Base-by-base conservation (phyloP, 768 basidiomycete genomes). In the Lepiota subincarnata region DNA sequence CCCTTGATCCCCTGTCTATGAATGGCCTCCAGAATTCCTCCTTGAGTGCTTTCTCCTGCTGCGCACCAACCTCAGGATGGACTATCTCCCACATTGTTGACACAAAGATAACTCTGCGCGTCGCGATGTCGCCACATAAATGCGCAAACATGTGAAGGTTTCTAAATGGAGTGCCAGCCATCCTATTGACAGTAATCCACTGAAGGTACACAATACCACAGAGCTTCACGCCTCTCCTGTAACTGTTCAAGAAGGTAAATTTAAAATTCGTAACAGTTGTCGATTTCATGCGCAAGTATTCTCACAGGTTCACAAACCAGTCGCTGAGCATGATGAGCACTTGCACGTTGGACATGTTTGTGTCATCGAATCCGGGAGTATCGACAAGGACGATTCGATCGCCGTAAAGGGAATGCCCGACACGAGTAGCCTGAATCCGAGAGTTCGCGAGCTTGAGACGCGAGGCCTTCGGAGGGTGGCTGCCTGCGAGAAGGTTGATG, bases 21-120 rank as follows among this genome's bases (percentile, higher is more conserved):
- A 64, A 48, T n/a, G 52, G 47, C 19, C 42, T 55, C 59, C 59
- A 65, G 48, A 56, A 63, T 2, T 49, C 42, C 8, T 57, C 44
- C 24, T 53, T 34, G n/a, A 61, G 57, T 22, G 60, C 55, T 18
- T 38, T 28, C 31, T 63, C 59, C 19, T 60, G 49, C 16, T 13
- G 8, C 18, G 34, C 36, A 6, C 50, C 60, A 11, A 55, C 50
- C 2, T 41, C 28, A n/a, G 26, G 1, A 3, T 41, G 28, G 5
- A 54, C 38, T 14, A 48, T 39, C 5, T 48, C 38, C 59, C 59
- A 60, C 44, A 54, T 51, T 2, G 59, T 55, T 6, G 56, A 47
- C 38, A 53, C 53, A 42, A 60, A 45, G 18, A 57, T 45, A 28
- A 60, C 53, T n/a, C 55, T 53, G 14, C 26, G 20, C 48, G 52